These are phyloP conservation scores for Aspergillus fumigatiaffinis DNA, from an alignment of 2,329 filamentous ascomycete genomes.

Conservation along the genomic window DNA sequence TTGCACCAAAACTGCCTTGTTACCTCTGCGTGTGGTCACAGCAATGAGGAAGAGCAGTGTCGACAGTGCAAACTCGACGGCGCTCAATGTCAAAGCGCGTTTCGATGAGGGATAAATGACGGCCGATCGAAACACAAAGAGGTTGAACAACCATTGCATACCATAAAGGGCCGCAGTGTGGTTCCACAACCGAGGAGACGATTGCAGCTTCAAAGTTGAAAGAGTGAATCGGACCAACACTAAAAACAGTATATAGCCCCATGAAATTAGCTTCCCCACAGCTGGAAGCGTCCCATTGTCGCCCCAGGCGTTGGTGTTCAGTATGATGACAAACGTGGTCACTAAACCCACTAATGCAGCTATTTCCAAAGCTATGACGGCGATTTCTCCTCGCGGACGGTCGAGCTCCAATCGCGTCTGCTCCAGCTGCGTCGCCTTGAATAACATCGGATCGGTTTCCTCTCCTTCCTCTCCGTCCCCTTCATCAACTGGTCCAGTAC, in stretches of 20 bases:
- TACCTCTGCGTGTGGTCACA: conserved; percentile 81
- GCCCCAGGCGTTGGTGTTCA: conserved; percentile 59
- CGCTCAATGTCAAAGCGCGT: conserved; percentile 60
- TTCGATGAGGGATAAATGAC: conserved; percentile 70
- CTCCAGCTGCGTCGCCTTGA: conserved; percentile 48
- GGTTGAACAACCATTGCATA: conserved; percentile 71
- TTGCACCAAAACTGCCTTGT: conserved; percentile 81
- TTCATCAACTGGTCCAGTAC: conserved; percentile 46
- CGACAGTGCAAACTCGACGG: conserved; percentile 70
- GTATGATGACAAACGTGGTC: conserved; percentile 61
- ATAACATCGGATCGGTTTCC: conserved; percentile 54
- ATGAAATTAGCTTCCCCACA: conserved; percentile 65
- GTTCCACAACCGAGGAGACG: conserved; percentile 80
- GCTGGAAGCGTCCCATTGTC: conserved; percentile 57
- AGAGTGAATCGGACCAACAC: conserved; percentile 66
- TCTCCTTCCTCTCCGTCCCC: conserved; percentile 45
- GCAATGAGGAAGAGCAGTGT: conserved; percentile 72
- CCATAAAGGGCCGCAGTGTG: conserved; percentile 85
- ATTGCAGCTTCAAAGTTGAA: conserved; percentile 56
- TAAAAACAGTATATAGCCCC: conserved; percentile 76
- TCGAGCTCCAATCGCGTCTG: conserved; percentile 60
- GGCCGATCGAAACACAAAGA: conserved; percentile 78
- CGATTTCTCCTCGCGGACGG: conserved; percentile 68
- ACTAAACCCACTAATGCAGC: conserved; percentile 69
- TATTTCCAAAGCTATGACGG: conserved; percentile 70